Evolutionary conservation across 2,329 filamentous ascomycete species (phyloP), one percentile per base, ranked within the genome.

Genomic region (Penicillium sp.): DNA sequence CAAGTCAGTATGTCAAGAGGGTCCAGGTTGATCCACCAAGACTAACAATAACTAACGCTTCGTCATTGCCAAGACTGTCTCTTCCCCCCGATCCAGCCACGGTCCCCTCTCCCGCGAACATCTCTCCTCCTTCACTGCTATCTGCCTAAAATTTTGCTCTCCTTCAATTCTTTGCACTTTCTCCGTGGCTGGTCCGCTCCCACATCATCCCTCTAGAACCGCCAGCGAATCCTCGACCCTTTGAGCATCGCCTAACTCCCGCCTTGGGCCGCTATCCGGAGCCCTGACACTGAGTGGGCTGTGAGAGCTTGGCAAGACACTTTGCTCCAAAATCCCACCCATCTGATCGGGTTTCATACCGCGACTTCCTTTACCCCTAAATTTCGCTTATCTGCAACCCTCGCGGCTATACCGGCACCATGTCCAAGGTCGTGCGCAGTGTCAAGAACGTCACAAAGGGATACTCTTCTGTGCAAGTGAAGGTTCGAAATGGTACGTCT

Each of bases 391-490:
- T 27, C 52, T 49, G 57, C 60, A 51, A 57, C 52, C 35, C 49
- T 62, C 54, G 60, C 59, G 55, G 59, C 57, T 58, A 50, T 42
- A 61, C 59, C 42, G 52, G 45, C 61, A 71, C 58, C 54, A 99
- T 99, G 95, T 97, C 93, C 58, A 96, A 96, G 80, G 92, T 98
- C 75, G 91, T 98, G 74, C 87, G 95, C 78, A 96, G 91, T 75
- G 93, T 98, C 71, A 98, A 97, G 82, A 99, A 98, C 83, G 93
- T 99, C 78, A 98, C 95, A 76, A 99, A 98, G 82, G 95, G 95
- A 69, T 99, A 99, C 76, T 97, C 93, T 35, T 88, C 85, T 65
- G 91, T 96, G 70, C 93, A 99, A 83, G 91, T 98, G 76, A 98
- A 98, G 82, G 95, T 99, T 77, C 88, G 93, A 81, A 93, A 96